These are phyloP conservation scores for Sporobolomyces pararoseus DNA, from an alignment of 768 basidiomycete genomes.

Conservation along the genomic window DNA sequence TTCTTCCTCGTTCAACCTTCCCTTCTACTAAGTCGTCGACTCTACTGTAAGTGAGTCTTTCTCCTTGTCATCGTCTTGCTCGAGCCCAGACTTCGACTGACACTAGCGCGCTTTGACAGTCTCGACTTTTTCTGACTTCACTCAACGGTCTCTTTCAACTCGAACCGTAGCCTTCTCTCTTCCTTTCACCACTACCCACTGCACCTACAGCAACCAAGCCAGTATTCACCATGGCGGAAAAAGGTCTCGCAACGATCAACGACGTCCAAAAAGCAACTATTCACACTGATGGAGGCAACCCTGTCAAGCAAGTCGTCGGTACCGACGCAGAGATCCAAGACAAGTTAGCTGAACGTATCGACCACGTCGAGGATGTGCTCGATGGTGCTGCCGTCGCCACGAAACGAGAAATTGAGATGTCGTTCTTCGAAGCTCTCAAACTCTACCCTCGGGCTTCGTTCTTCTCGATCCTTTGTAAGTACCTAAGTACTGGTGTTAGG, in stretches of 20 bases:
- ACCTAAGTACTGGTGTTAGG: too few species aligned
- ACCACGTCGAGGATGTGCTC: conserved; percentile 26
- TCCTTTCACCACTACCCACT: too few species aligned
- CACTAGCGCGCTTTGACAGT: too few species aligned
- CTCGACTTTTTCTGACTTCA: too few species aligned
- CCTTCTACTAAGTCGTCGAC: too few species aligned
- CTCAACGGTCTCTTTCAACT: too few species aligned
- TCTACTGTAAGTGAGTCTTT: too few species aligned
- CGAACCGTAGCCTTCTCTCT: too few species aligned
- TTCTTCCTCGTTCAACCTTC: too few species aligned
- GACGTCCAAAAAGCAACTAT: conserved; percentile 7
- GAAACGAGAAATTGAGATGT: conserved; percentile 48
- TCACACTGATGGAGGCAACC: background rate
- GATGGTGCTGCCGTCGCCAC: conserved; percentile 47
- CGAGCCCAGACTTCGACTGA: too few species aligned
- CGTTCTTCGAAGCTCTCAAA: conserved; percentile 47
- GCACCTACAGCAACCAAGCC: too few species aligned
- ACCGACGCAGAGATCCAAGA: conserved; percentile 28
- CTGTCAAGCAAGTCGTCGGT: conserved; percentile 2
- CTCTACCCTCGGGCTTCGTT: conserved; percentile 41
- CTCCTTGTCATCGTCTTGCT: too few species aligned
- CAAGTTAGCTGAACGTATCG: conserved; percentile 38
- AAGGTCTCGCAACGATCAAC: background rate
- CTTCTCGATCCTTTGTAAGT: conserved; percentile 2
- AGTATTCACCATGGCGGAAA: conserved; percentile 9